phyloP scores from a whole-genome alignment of 176 grass and related monocot genomes.

The sorghum (Sorghum bicolor) region DNA sequence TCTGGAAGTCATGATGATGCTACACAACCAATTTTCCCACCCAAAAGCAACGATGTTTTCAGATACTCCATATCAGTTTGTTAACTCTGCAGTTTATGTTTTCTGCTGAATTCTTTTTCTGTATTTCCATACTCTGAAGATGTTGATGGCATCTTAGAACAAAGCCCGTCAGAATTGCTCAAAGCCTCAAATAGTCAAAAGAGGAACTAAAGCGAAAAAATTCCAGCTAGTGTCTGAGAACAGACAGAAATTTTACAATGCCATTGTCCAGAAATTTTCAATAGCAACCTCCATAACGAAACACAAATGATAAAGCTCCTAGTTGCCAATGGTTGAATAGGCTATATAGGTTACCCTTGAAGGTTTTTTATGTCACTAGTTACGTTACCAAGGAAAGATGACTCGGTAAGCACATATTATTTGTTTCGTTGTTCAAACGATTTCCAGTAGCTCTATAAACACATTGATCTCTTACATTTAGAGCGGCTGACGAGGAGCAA shows the following conservation, averaged over 20 bases:
- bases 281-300: background rate
- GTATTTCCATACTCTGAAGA: background rate
- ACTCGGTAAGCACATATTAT: background rate
- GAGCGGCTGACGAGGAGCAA: background rate
- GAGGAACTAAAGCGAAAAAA: background rate
- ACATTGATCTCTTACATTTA: slow-evolving; percentile 38
- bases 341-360: background rate
- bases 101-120: too few species aligned
- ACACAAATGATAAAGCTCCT: background rate
- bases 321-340: background rate
- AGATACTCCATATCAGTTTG: background rate
- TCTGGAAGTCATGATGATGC: background rate
- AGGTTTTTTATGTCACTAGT: background rate
- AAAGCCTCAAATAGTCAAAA: background rate
- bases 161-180: background rate
- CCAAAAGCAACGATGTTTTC: background rate
- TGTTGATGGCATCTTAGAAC: background rate
- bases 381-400: background rate
- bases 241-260: background rate
- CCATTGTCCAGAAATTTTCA: background rate
- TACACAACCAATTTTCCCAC: background rate
- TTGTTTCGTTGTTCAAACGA: slow-evolving; percentile 23
- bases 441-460: slow-evolving; percentile 47
- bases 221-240: background rate
- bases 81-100: background rate